phyloP scores from a whole-genome alignment of 805 yeast genomes.

The Scheffersomyces lignosus region DNA sequence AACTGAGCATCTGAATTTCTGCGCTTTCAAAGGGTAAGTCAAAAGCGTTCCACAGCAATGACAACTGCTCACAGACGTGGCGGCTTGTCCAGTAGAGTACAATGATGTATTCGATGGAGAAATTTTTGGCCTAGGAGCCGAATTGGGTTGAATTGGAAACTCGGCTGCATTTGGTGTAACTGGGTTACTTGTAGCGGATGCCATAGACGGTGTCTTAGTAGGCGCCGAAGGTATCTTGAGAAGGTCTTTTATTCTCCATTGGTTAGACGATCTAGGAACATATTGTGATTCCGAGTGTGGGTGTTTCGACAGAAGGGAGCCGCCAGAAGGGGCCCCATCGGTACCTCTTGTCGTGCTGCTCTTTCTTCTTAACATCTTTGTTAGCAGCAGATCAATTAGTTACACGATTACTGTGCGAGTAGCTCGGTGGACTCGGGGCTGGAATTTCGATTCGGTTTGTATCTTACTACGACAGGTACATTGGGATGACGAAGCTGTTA shows the following conservation, averaged over 20 bases:
- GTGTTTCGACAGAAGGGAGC: not conserved
- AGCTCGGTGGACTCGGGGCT: too few species aligned
- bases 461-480: too few species aligned
- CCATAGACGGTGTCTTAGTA: too few species aligned
- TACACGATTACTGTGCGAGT: too few species aligned
- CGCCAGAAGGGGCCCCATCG: not conserved
- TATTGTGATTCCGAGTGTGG: not conserved
- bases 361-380: too few species aligned
- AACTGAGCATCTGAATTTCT: slow-evolving; percentile 58
- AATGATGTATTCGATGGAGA: slow-evolving; percentile 1
- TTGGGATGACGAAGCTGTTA: too few species aligned
- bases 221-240: slow-evolving; percentile 11
- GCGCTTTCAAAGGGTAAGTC: slow-evolving; percentile 24
- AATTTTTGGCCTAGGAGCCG: slow-evolving; percentile 7
- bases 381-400: too few species aligned
- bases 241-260: slow-evolving; percentile 23
- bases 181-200: too few species aligned
- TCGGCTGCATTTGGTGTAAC: too few species aligned
- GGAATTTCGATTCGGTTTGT: too few species aligned
- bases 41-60: slow-evolving; percentile 39
- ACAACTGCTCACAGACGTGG: slow-evolving; percentile 26
- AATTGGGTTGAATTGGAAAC: slow-evolving; percentile 15
- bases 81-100: slow-evolving; percentile 1
- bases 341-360: not conserved
- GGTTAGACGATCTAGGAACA: slow-evolving; percentile 18